Percentiles rank a stretch among this genome's conserved stretches.
Conservation (phyloP, 78 protist species). For the Blattamonas nauphoetae region DNA sequence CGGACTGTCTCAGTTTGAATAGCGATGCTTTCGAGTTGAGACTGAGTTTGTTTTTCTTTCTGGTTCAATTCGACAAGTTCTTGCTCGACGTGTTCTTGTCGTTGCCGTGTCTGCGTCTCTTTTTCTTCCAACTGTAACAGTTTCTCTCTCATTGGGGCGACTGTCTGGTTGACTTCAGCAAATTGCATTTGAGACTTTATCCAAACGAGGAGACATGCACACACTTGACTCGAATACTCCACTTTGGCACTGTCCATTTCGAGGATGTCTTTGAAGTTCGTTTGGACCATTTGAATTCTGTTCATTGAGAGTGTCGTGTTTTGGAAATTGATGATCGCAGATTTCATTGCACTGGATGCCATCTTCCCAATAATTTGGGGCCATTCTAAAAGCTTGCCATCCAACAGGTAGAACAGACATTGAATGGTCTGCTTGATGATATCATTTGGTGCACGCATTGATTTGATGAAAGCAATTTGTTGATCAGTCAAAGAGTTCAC, state of each 20-base stretch:
- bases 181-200: background rate
- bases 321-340: too few relatives aligned
- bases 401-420: background rate
- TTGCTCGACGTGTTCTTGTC: background rate
- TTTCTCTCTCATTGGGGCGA: background rate
- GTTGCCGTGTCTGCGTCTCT: background rate
- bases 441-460: background rate
- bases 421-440: background rate
- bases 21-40: background rate
- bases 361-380: background rate
- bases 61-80: background rate
- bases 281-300: background rate
- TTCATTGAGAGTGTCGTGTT: too few relatives aligned
- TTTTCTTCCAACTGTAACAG: constrained; percentile 48
- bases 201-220: background rate
- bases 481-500: background rate
- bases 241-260: background rate
- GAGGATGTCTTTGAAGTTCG: background rate
- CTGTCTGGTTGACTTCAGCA: background rate
- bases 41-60: background rate
- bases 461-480: background rate
- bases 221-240: background rate
- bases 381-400: background rate
- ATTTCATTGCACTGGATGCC: background rate
- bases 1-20: background rate